phyloP scores from a whole-genome alignment of 2,329 filamentous ascomycete genomes.

The Exutisphaerella laricina region DNA sequence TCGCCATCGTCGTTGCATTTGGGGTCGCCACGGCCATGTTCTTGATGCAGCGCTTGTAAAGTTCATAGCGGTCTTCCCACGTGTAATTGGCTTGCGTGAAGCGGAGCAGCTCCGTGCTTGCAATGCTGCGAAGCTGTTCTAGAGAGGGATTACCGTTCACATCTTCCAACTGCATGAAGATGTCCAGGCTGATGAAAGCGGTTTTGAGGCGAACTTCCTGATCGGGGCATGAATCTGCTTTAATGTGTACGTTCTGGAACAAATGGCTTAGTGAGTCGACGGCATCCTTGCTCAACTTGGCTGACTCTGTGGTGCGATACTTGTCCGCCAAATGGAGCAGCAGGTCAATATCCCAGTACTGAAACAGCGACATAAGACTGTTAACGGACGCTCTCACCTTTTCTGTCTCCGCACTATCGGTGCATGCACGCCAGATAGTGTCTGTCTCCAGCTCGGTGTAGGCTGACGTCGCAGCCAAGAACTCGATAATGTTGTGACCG shows the following conservation, averaged over 20 bases:
- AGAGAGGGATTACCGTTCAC: slow-evolving; percentile 8
- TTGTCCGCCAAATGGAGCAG: slow-evolving; percentile 67
- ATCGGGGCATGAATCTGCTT: slow-evolving; percentile 4
- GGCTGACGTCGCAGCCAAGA: slow-evolving; percentile 71
- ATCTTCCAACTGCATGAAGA: slow-evolving; percentile 19
- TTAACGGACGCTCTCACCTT: slow-evolving; percentile 73
- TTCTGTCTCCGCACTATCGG: slow-evolving; percentile 73
- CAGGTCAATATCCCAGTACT: slow-evolving; percentile 38
- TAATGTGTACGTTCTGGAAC: slow-evolving; percentile 14
- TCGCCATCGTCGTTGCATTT: slow-evolving; percentile 22
- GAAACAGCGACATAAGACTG: slow-evolving; percentile 53
- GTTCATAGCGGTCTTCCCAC: slow-evolving; percentile 18
- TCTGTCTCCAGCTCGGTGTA: slow-evolving; percentile 70
- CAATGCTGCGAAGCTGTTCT: slow-evolving; percentile 16
- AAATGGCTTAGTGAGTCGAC: slow-evolving; percentile 21
- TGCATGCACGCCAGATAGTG: slow-evolving; percentile 76
- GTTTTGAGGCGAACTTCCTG: slow-evolving; percentile 14
- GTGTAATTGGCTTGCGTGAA: slow-evolving; percentile 13
- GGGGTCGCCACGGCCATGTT: slow-evolving; percentile 15
- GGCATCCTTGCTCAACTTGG: slow-evolving; percentile 22
- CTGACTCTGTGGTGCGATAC: slow-evolving; percentile 46
- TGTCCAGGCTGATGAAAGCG: slow-evolving; percentile 26
- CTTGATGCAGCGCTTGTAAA: slow-evolving; percentile 23
- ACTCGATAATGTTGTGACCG: slow-evolving; percentile 78
- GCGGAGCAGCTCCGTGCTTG: slow-evolving; percentile 18